Conservation (phyloP, 208 protist genomes). For the Wallacemonas sp. region DNA sequence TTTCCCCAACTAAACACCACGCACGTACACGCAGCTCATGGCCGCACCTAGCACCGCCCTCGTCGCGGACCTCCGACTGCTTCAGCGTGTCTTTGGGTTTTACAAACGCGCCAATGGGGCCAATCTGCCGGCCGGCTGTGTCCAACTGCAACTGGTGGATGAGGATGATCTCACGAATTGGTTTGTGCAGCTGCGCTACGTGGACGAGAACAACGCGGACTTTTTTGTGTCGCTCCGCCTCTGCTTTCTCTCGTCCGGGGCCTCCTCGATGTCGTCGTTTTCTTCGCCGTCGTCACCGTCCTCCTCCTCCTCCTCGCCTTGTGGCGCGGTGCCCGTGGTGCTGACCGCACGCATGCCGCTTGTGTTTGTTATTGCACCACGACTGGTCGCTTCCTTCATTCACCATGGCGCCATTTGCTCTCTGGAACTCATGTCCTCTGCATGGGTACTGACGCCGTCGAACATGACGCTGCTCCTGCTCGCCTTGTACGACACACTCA, state of each 20-base stretch:
- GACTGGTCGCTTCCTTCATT: slow-evolving; percentile 78
- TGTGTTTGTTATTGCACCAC: slow-evolving; percentile 77
- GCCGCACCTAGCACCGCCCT: slow-evolving; percentile 29
- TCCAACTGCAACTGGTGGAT: slow-evolving; percentile 58
- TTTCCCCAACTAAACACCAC: no score
- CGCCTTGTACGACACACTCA: slow-evolving; percentile 68
- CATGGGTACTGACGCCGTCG: slow-evolving; percentile 57
- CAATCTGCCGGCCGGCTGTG: slow-evolving; percentile 9
- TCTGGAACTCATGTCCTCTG: slow-evolving; percentile 76
- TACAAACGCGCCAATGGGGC: slow-evolving; percentile 37
- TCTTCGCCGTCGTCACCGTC: not conserved
- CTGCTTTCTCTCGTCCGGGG: slow-evolving; percentile 34
- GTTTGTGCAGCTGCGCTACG: slow-evolving; percentile 78
- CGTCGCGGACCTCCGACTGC: slow-evolving; percentile 45
- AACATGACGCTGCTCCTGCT: slow-evolving; percentile 56
- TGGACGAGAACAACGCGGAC: slow-evolving; percentile 61
- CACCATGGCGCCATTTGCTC: slow-evolving; percentile 84
- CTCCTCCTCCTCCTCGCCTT: not conserved
- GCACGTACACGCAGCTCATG: slow-evolving; percentile 7
- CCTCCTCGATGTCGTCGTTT: not conserved
- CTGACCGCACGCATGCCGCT: slow-evolving; percentile 55
- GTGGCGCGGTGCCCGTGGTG: not conserved
- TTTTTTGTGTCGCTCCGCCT: slow-evolving; percentile 71
- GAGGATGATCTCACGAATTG: slow-evolving; percentile 79
- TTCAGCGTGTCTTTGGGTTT: slow-evolving; percentile 59